Conservation (phyloP, 306 rosid genomes). For the Cicer judaicum region DNA sequence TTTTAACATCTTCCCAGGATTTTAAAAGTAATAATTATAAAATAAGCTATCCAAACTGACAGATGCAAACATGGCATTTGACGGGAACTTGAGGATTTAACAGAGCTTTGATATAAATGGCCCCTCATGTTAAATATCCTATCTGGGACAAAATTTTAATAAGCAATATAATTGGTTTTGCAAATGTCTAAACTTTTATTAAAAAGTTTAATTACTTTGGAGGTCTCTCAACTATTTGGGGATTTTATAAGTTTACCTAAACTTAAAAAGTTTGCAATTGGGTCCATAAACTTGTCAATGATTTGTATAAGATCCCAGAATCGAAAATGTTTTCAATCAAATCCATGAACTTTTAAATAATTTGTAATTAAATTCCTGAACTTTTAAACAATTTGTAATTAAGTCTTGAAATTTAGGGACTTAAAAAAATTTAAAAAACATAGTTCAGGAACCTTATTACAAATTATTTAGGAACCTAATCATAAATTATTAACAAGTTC, state of each 20-base stretch:
- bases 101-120: not conserved
- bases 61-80: not conserved
- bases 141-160: not conserved
- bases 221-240: not conserved
- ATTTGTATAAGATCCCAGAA: not conserved
- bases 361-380: not conserved
- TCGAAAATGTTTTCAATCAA: not conserved
- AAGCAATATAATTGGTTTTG: conserved; percentile 1
- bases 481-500: not conserved
- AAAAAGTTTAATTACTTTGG: not conserved
- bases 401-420: not conserved
- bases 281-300: conserved; percentile 1
- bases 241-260: not conserved
- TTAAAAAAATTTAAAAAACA: not conserved
- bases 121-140: not conserved
- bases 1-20: not conserved
- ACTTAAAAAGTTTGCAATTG: not conserved
- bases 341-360: not conserved
- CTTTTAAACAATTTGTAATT: not conserved
- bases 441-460: not conserved
- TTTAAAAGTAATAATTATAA: conserved; percentile 4
- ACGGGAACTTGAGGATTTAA: conserved; percentile 1
- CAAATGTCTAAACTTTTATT: not conserved
- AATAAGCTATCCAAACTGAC: conserved; percentile 5
- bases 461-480: not conserved